These are phyloP conservation scores for Aspergillus affinis DNA, from an alignment of 495 filamentous ascomycete species.

Conservation along the genomic window DNA sequence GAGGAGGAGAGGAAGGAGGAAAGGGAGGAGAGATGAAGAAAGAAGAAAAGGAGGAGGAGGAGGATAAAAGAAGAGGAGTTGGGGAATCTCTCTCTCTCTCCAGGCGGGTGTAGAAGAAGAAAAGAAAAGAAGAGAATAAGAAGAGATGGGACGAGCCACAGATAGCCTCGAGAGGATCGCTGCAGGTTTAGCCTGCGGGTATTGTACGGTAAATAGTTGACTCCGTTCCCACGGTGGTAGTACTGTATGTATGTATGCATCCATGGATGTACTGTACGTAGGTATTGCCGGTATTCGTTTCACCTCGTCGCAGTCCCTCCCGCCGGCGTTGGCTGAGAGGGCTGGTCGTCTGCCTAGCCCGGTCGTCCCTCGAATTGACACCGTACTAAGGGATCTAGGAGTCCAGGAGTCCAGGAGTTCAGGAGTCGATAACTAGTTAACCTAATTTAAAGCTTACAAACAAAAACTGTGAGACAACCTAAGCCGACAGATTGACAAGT, in stretches of 20 bases:
- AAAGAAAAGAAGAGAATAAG: constrained; percentile 40
- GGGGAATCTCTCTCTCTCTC: constrained; percentile 55
- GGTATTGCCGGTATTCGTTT: too few species aligned
- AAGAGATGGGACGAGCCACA: constrained; percentile 27
- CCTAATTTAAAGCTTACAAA: too few species aligned
- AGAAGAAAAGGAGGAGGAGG: constrained; percentile 56
- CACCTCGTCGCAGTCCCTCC: constrained; percentile 23
- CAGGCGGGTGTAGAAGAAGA: constrained; percentile 48
- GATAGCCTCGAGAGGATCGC: constrained; percentile 35
- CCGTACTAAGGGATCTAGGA: too few species aligned
- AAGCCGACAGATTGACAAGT: neutral
- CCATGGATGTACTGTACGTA: too few species aligned
- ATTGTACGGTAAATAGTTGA: too few species aligned
- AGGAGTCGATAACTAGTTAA: too few species aligned
- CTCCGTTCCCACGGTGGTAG: constrained; percentile 22
- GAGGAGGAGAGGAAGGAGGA: constrained; percentile 48
- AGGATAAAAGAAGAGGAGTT: constrained; percentile 58
- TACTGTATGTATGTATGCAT: constrained; percentile 18
- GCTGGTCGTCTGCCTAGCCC: neutral
- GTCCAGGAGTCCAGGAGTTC: too few species aligned
- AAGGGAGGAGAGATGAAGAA: constrained; percentile 46
- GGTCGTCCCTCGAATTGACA: constrained; percentile 4
- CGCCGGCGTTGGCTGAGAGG: constrained; percentile 8
- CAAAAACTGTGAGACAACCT: neutral
- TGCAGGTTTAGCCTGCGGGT: constrained; percentile 24